Percentiles rank a stretch among this genome's conserved stretches.
Evolutionary conservation across 257 asterid species (phyloP).

Genomic region (Plantago major): DNA sequence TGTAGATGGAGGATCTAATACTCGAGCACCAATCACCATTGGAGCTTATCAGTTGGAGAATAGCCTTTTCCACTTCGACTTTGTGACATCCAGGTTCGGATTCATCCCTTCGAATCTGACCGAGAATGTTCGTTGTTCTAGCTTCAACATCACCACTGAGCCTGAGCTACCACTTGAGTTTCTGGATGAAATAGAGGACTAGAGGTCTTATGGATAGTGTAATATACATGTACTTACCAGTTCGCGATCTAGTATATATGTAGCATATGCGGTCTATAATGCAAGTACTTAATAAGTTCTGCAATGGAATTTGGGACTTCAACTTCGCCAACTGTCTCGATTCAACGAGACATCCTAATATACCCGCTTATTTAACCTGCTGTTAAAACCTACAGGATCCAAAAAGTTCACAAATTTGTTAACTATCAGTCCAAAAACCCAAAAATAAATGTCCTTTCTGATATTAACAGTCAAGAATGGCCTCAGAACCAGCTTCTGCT

Average conservation of each 20-base stretch:
- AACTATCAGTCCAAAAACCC: no score
- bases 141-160: slow-evolving; percentile 19
- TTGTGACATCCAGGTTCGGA: slow-evolving; percentile 19
- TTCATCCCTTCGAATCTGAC: slow-evolving; percentile 14
- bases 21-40: slow-evolving; percentile 23
- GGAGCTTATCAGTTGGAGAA: slow-evolving; percentile 22
- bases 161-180: slow-evolving; percentile 3
- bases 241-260: background rate
- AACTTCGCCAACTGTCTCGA: no score
- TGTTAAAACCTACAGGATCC: no score
- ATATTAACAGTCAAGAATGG: no score
- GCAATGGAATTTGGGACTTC: background rate
- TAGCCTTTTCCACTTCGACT: slow-evolving; percentile 27
- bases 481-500: no score
- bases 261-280: background rate
- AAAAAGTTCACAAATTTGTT: no score
- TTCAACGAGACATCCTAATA: no score
- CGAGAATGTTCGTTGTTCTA: slow-evolving; percentile 15
- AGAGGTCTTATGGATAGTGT: background rate
- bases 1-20: slow-evolving; percentile 25
- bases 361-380: no score
- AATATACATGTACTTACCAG: background rate
- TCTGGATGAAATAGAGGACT: background rate
- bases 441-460: no score
- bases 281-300: background rate